Evolutionary conservation across 2,329 filamentous ascomycete species (phyloP).

Genomic region (Lachnellula hyalina): DNA sequence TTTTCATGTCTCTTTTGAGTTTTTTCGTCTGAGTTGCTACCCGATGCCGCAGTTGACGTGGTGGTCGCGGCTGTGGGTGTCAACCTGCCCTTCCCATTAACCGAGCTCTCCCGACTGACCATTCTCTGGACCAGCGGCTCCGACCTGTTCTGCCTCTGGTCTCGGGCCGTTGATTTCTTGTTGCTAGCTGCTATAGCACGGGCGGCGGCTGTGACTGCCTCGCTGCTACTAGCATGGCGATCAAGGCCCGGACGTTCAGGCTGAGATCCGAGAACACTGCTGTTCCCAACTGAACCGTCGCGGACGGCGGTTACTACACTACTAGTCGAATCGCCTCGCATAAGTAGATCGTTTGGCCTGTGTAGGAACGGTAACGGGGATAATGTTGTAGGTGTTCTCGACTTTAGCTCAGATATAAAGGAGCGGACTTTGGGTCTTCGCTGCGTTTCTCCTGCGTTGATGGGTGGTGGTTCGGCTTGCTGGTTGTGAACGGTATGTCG

Average conservation of each 20-base stretch:
- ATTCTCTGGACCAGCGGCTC: neutral
- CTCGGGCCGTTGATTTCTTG: neutral
- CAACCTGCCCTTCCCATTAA: neutral
- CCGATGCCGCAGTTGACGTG: neutral
- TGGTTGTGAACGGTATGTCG: neutral
- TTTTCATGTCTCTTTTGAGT: neutral
- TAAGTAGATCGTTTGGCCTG: constrained; percentile 1
- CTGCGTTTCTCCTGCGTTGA: neutral
- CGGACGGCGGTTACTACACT: constrained; percentile 25
- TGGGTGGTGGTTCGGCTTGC: neutral
- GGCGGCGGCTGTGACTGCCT: constrained; percentile 16
- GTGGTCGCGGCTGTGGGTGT: neutral
- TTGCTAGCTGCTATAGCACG: constrained; percentile 8
- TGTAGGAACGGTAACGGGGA: neutral
- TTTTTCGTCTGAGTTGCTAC: neutral
- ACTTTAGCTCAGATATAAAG: neutral
- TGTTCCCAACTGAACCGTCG: constrained; percentile 20
- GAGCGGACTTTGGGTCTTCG: neutral
- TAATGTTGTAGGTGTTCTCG: neutral
- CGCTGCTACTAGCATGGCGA: constrained; percentile 9
- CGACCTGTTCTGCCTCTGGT: neutral
- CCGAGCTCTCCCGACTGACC: neutral
- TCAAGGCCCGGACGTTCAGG: neutral
- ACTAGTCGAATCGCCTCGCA: constrained; percentile 20
- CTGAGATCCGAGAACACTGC: neutral